Evolutionary conservation across 225 moss, liverwort and hornwort species (phyloP).

Genomic region (Takakia lepidozioides): DNA sequence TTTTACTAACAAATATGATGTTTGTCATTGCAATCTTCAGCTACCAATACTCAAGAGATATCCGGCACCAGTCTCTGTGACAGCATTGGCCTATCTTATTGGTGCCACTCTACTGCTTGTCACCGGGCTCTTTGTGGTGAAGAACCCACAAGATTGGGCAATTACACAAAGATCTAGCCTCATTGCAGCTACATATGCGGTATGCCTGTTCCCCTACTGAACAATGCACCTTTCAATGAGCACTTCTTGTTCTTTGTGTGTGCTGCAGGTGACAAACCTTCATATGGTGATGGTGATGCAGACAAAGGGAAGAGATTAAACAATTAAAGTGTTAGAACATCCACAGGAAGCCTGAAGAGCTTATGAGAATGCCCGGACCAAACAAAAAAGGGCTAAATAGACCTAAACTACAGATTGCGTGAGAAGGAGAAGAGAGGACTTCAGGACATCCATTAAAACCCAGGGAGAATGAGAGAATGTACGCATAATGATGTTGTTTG

Average conservation of each 20-base stretch:
- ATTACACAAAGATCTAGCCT: conserved; percentile 14
- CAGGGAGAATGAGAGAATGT: too few species aligned
- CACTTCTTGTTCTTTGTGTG: too few species aligned
- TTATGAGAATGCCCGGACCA: too few species aligned
- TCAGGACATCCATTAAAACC: too few species aligned
- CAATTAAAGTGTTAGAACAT: neutral
- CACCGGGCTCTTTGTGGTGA: conserved; percentile 13
- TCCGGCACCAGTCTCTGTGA: conserved; percentile 25
- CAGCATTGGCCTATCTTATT: conserved; percentile 13
- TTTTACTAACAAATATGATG: conserved; percentile 1
- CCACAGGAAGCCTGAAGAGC: too few species aligned
- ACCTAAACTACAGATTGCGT: too few species aligned
- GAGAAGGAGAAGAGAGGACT: too few species aligned
- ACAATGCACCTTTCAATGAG: neutral
- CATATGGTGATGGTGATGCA: too few species aligned
- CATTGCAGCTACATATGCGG: conserved; percentile 15
- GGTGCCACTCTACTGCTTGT: conserved; percentile 13
- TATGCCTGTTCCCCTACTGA: conserved; percentile 4
- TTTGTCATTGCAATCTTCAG: neutral
- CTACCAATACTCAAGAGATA: conserved; percentile 18
- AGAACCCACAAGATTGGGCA: conserved; percentile 15
- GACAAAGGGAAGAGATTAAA: neutral
- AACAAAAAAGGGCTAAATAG: too few species aligned
- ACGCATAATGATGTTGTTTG: too few species aligned
- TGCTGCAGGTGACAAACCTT: too few species aligned